A percentile compares a stretch with the other conserved stretches of the same genome.
Evolutionary conservation across 805 yeast genomes (phyloP).

Genomic region (Yamadazyma insecticola): DNA sequence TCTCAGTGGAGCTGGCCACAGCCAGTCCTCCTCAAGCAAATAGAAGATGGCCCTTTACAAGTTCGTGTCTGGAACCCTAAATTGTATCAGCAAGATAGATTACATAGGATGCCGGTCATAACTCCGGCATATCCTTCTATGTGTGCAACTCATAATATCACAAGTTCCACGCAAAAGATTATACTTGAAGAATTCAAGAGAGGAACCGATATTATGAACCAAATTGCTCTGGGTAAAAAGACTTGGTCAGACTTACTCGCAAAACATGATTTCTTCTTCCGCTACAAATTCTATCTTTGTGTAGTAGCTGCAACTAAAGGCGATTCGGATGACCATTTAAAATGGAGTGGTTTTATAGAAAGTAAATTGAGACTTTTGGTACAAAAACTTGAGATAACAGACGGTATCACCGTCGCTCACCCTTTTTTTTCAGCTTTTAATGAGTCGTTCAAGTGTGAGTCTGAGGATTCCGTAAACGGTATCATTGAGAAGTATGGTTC

Average conservation of each 20-base stretch:
- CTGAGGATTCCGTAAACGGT: conserved; percentile 31
- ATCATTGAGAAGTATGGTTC: conserved; percentile 2
- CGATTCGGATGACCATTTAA: conserved; percentile 73
- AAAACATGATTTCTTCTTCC: conserved; percentile 77
- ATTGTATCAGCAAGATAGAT: conserved; percentile 81
- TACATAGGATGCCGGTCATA: conserved; percentile 94
- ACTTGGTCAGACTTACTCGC: conserved; percentile 73
- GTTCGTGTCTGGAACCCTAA: conserved; percentile 97
- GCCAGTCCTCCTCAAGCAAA: conserved; percentile 86
- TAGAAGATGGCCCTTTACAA: conserved; percentile 96
- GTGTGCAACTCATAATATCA: conserved; percentile 98
- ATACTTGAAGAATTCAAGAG: conserved; percentile 75
- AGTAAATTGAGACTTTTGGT: conserved; percentile 79
- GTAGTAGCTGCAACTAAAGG: conserved; percentile 74
- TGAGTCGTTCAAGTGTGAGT: conserved; percentile 38
- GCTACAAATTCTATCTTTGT: conserved; percentile 82
- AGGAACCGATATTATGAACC: conserved; percentile 67
- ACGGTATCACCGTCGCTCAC: conserved; percentile 79
- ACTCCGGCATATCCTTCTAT: conserved; percentile 98
- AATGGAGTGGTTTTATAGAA: conserved; percentile 93
- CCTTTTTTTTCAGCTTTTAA: conserved; percentile 82
- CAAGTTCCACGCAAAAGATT: conserved; percentile 79
- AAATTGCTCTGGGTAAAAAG: conserved; percentile 57
- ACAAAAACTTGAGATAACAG: conserved; percentile 72
- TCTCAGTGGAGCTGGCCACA: conserved; percentile 98